phyloP scores from a whole-genome alignment of 192 early-diverging fungal genomes.

The Thoreauomyces humboldtii region DNA sequence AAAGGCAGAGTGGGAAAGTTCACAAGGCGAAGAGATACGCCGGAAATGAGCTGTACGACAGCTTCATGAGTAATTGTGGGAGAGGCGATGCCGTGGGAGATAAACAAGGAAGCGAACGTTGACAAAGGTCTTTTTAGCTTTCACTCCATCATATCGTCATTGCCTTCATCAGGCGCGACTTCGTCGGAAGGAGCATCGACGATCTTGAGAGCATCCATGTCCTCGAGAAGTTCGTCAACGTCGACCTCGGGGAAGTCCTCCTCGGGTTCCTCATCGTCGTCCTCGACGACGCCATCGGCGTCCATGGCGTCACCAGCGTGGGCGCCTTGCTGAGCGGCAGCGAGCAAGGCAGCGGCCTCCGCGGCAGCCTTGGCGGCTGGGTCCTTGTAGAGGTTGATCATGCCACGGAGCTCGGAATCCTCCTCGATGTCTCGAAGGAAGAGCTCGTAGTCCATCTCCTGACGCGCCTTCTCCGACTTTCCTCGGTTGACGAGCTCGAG shows the following conservation, averaged over 20 bases:
- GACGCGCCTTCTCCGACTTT: conserved; percentile 68
- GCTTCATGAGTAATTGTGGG: too few relatives aligned
- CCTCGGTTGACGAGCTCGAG: conserved; percentile 65
- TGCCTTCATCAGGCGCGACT: conserved; percentile 1
- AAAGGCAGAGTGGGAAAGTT: too few relatives aligned
- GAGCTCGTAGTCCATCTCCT: conserved; percentile 88
- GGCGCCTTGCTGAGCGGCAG: background rate
- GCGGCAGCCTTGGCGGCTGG: conserved; percentile 4
- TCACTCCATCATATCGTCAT: conserved; percentile 1
- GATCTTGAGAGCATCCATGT: conserved; percentile 69
- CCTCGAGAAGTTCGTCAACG: conserved; percentile 91
- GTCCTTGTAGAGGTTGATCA: conserved; percentile 90
- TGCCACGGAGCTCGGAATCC: conserved; percentile 92
- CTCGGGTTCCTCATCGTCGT: conserved; percentile 72
- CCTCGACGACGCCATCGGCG: conserved; percentile 56
- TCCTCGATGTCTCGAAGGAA: conserved; percentile 99
- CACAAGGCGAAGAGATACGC: too few relatives aligned
- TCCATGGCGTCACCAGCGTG: conserved; percentile 23
- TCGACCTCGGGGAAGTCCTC: conserved; percentile 92
- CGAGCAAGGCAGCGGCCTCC: background rate
- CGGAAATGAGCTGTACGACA: too few relatives aligned
- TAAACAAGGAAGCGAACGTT: too few relatives aligned
- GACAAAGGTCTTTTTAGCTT: too few relatives aligned
- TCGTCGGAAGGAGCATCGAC: conserved; percentile 30
- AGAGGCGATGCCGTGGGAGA: too few relatives aligned